A percentile compares a stretch with the other conserved stretches of the same genome.
These are phyloP conservation scores for Kwoniella europaea DNA, from an alignment of 768 basidiomycete genomes.

Conservation along the genomic window DNA sequence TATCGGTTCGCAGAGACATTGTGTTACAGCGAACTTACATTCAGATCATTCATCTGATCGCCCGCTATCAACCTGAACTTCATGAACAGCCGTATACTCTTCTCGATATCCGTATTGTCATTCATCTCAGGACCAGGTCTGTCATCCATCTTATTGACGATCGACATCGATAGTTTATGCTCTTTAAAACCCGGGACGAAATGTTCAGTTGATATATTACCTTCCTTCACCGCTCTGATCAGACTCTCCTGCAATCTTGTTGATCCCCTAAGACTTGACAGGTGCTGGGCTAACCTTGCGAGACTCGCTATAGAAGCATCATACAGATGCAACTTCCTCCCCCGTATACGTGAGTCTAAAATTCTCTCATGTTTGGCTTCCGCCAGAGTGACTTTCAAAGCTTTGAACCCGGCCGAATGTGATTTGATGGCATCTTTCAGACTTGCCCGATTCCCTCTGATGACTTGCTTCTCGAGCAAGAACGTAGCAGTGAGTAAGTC, in stretches of 20 bases:
- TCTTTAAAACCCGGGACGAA: background rate
- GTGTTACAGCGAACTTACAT: conserved; percentile 34
- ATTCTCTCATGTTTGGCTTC: conserved; percentile 88
- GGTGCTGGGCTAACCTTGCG: conserved; percentile 88
- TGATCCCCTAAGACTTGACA: conserved; percentile 85
- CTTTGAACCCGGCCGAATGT: conserved; percentile 88
- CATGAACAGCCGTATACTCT: conserved; percentile 52
- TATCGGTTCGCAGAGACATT: background rate
- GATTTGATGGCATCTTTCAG: conserved; percentile 79
- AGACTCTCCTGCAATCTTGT: conserved; percentile 83
- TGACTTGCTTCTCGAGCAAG: conserved; percentile 66
- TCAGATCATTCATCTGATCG: conserved; percentile 46
- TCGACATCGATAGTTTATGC: conserved; percentile 17
- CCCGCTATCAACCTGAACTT: conserved; percentile 55
- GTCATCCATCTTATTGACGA: conserved; percentile 22
- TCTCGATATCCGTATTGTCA: conserved; percentile 32
- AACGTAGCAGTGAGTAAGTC: conserved; percentile 82
- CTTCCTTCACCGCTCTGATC: conserved; percentile 63
- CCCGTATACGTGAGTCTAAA: conserved; percentile 58
- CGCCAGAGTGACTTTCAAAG: conserved; percentile 78
- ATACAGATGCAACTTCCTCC: conserved; percentile 66
- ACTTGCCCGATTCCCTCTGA: conserved; percentile 30
- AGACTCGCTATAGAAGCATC: conserved; percentile 85
- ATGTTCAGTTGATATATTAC: conserved; percentile 35
- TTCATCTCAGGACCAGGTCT: conserved; percentile 8